Evolutionary conservation across 441 rosid genomes (phyloP).

Genomic region (Syzygium syzygioides): DNA sequence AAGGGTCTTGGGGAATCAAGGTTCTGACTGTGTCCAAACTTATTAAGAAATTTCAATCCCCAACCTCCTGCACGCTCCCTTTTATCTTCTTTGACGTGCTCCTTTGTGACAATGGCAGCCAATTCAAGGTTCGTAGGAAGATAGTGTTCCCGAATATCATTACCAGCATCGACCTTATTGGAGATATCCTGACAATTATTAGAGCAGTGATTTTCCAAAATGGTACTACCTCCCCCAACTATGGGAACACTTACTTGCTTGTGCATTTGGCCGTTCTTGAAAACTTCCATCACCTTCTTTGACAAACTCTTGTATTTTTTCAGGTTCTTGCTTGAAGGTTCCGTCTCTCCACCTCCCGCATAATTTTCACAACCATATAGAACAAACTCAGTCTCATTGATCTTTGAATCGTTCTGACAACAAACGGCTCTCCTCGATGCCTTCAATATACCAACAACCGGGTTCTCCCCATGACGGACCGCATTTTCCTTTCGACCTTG

Average conservation of each 20-base stretch:
- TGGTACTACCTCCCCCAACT: constrained; percentile 38
- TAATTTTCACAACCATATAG: constrained; percentile 33
- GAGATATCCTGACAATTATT: constrained; percentile 33
- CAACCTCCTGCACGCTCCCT: constrained; percentile 59
- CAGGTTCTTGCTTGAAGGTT: constrained; percentile 21
- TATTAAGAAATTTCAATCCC: constrained; percentile 82
- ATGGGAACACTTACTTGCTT: constrained; percentile 52
- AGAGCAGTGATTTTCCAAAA: constrained; percentile 32
- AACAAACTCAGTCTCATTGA: constrained; percentile 62
- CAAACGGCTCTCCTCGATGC: constrained; percentile 48
- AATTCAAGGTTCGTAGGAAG: constrained; percentile 59
- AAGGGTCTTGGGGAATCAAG: constrained; percentile 5
- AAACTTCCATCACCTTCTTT: constrained; percentile 44
- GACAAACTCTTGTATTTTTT: constrained; percentile 48
- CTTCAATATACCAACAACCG: constrained; percentile 56
- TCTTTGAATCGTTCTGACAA: constrained; percentile 37
- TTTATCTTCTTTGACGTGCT: constrained; percentile 24
- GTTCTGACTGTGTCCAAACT: constrained; percentile 18
- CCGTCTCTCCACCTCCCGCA: constrained; percentile 17
- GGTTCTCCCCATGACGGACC: constrained; percentile 23
- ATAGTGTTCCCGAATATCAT: constrained; percentile 26
- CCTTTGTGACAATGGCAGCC: constrained; percentile 64
- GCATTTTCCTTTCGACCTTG: constrained; percentile 29
- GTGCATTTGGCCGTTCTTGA: constrained; percentile 38
- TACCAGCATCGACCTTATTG: constrained; percentile 25